A percentile compares a stretch with the other conserved stretches of the same genome.
Evolutionary conservation across 2,329 filamentous ascomycete genomes (phyloP).

Genomic region (Cyphellophora europaea): DNA sequence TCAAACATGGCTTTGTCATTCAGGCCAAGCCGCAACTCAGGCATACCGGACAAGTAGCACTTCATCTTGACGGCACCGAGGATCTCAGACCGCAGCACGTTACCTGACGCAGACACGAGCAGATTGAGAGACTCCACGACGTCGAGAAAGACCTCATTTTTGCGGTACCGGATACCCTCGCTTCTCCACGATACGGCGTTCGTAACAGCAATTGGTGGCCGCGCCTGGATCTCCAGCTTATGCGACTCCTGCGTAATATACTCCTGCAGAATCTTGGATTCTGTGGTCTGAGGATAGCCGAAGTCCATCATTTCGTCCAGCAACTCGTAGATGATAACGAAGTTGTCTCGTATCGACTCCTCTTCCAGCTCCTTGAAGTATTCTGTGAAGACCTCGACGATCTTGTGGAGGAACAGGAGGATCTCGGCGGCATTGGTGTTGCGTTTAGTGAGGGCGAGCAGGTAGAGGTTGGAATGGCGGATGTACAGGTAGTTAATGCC

Average conservation of each 20-base stretch:
- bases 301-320: slow-evolving; percentile 99
- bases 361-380: slow-evolving; percentile 99
- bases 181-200: slow-evolving; percentile 98
- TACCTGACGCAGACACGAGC: slow-evolving; percentile 86
- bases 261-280: slow-evolving; percentile 97
- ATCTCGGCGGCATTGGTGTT: slow-evolving; percentile 99
- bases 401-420: slow-evolving; percentile 91
- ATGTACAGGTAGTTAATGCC: slow-evolving; percentile 99
- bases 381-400: slow-evolving; percentile 98
- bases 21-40: slow-evolving; percentile 81
- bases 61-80: slow-evolving; percentile 99
- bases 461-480: slow-evolving; percentile 96
- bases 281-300: slow-evolving; percentile 96
- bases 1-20: slow-evolving; percentile 99
- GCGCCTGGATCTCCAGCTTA: slow-evolving; percentile 92
- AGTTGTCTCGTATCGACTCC: slow-evolving; percentile 98
- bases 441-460: slow-evolving; percentile 93
- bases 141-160: slow-evolving; percentile 98
- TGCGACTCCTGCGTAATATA: slow-evolving; percentile 99
- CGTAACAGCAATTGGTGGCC: slow-evolving; percentile 93
- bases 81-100: slow-evolving; percentile 92
- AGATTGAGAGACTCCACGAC: slow-evolving; percentile 95
- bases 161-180: slow-evolving; percentile 95
- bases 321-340: slow-evolving; percentile 97
- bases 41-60: slow-evolving; percentile 97